Base-by-base conservation (phyloP, 805 yeast species). In the Saturnispora dispora region DNA sequence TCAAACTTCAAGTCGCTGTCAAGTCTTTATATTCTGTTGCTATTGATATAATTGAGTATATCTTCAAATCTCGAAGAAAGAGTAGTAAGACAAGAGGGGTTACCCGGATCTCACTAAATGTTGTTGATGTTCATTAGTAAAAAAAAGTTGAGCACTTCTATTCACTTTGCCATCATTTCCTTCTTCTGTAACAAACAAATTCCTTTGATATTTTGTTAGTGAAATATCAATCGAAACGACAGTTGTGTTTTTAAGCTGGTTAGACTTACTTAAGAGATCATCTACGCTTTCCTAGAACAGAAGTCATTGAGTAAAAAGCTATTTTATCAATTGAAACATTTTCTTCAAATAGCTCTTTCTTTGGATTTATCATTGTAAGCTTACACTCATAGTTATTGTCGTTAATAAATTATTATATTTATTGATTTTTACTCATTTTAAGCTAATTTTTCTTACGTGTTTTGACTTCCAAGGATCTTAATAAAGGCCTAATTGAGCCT, bases 401-500 rank as follows among this genome's bases (percentile, higher is more conserved):
- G 18, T 36, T 36, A n/a, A 8, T 20, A 18, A 8, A 17, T 36
- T n/a, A 36, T 36, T 36, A 9, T 17, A 10, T n/a, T 11, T 20
- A 36, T 36, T 36, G 18, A 36, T 36, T 36, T 35, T 36, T 36
- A n/a, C n/a, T 36, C 5, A 36, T 36, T 36, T 36, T n/a, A 25
- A 11, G 33, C 33, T 30, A 30, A 13, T 30, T 30, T 13, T 13
- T 30, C 4, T 37, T 18, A 37, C 41, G 41, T 37, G 41, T 37
- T 37, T 37, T 37, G 41, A 37, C 41, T 37, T 37, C 41, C 20
- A 37, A 37, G 15, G 22, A 37, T 37, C 20, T 37, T 20, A 37
- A 37, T 6, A 37, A 37, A 37, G 41, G 41, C 41, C 41, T 20
- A 37, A 37, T 40, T 40, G 44, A 40, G 44, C 30, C 44, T 40